Conservation (phyloP, 1,284 basidiomycete genomes). For the Vanrija sp. region DNA sequence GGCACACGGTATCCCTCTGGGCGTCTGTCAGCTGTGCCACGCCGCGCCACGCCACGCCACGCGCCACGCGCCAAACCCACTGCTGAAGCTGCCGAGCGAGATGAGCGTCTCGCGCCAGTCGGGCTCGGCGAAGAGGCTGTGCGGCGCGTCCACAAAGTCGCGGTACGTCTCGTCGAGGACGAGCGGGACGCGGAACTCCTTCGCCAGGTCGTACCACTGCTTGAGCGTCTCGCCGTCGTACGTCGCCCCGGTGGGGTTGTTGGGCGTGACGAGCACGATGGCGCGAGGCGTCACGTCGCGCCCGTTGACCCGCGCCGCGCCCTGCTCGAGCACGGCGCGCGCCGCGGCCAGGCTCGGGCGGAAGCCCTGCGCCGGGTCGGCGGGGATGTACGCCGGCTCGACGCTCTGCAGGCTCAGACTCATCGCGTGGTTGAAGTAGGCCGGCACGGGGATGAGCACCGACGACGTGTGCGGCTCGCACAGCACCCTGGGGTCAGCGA, state of each 20-base stretch:
- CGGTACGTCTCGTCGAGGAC: conserved; percentile 86
- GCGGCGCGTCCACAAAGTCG: conserved; percentile 62
- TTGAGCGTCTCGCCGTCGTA: conserved; percentile 62
- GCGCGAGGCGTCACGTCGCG: conserved; percentile 53
- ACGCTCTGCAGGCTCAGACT: conserved; percentile 64
- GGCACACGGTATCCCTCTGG: conserved; percentile 80
- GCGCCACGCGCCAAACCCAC: conserved; percentile 23
- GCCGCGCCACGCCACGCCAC: no score
- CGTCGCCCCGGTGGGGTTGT: conserved; percentile 68
- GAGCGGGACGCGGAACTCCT: conserved; percentile 60
- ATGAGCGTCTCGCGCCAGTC: conserved; percentile 64
- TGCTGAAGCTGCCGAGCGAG: conserved; percentile 68
- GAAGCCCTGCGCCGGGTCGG: conserved; percentile 58
- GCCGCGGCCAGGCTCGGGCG: conserved; percentile 53
- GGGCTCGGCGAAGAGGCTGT: conserved; percentile 46
- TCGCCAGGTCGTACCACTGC: conserved; percentile 63
- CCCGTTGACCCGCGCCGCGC: background rate
- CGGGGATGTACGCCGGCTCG: conserved; percentile 60
- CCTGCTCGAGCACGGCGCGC: conserved; percentile 20
- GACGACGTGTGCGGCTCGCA: conserved; percentile 65
- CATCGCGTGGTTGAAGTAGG: conserved; percentile 83
- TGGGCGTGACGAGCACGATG: conserved; percentile 61
- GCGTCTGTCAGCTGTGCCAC: background rate
- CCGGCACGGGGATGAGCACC: conserved; percentile 73
- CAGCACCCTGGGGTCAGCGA: conserved; percentile 50